A percentile compares a stretch with the other conserved stretches of the same genome.
Conservation (phyloP, 345 rosid genomes). For the Lagerstroemia speciosa region DNA sequence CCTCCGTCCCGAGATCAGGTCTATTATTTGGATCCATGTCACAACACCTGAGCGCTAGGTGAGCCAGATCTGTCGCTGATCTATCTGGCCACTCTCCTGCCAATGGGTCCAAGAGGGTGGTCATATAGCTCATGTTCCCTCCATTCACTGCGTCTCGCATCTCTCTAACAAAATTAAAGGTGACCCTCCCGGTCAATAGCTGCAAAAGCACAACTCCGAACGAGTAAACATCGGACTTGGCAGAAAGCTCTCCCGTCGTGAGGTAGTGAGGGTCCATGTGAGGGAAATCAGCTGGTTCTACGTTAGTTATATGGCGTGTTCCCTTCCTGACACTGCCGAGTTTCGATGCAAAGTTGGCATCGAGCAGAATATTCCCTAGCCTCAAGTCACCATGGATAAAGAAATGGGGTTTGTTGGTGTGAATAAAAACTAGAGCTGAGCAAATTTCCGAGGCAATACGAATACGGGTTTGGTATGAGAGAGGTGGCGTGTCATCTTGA, state of each 20-base stretch:
- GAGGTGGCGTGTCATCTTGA: constrained; percentile 45
- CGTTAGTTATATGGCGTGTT: constrained; percentile 13
- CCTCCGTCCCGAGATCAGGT: constrained; percentile 72
- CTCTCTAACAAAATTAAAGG: constrained; percentile 9
- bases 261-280: constrained; percentile 75
- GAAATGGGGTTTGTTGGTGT: constrained; percentile 59
- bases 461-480: constrained; percentile 74
- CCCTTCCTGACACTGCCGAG: constrained; percentile 65
- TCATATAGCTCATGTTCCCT: constrained; percentile 1
- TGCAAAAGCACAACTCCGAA: constrained; percentile 67
- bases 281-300: constrained; percentile 40
- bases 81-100: constrained; percentile 97
- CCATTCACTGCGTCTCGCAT: constrained; percentile 4
- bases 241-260: constrained; percentile 51
- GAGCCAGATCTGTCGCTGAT: constrained; percentile 75
- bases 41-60: constrained; percentile 76
- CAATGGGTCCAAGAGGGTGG: constrained; percentile 58
- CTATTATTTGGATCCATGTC: constrained; percentile 58
- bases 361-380: constrained; percentile 71
- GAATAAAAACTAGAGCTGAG: constrained; percentile 73
- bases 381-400: constrained; percentile 81
- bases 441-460: constrained; percentile 67
- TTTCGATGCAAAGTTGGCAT: constrained; percentile 58
- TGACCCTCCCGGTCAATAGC: constrained; percentile 60
- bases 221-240: constrained; percentile 76